Evolutionary conservation across 2,329 filamentous ascomycete species (phyloP), one percentile per base, ranked within the genome.

Genomic region (Claviceps cyperi): DNA sequence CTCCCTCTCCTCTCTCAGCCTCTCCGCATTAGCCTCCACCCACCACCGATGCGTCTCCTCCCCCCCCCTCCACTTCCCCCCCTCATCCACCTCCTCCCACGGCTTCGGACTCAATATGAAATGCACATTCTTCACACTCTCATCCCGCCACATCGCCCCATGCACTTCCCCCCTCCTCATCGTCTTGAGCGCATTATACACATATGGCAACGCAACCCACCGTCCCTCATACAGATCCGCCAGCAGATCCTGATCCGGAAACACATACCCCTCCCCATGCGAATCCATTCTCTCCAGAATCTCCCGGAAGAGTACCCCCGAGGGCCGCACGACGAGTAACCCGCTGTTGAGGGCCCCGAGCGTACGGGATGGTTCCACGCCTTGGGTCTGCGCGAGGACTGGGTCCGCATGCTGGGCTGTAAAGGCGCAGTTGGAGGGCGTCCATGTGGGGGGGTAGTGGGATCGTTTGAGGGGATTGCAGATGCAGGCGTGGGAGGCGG

Each of bases 401-500:
- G 76, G 71, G 14, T 66, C 63, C 43, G 49, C 52, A 59, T 79
- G 75, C 59, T 78, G 76, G 19, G 63, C 62, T 2, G 77, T 78
- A 62, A 77, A 81, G 52, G 75, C 77, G 64, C 78, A 82, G 65
- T 78, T 74, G 46, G 64, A 60, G 3, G 73, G 71, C 17, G 73
- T 58, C 77, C 86, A 94, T 63, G 86, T 69, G 46, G 69, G 65
- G 0, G 88, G 88, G 65, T 94, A 94, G 67, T 94, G 86, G 32
- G 77, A 61, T 64, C 86, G 88, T 58, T 78, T 75, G 56, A 89
- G 69, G 21, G 88, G 87, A 67, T 94, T 94, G 70, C 88, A 94
- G 17, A 88, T 81, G 66, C 88, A 94, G 5, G 88, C 88, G 66
- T 91, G 86, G 55, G 81, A 80, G 4, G 87, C 86, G 1, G 86